Evolutionary conservation across 495 filamentous ascomycete species (phyloP), one percentile per base, ranked within the genome.

Genomic region (Talaromyces stipitatus): DNA sequence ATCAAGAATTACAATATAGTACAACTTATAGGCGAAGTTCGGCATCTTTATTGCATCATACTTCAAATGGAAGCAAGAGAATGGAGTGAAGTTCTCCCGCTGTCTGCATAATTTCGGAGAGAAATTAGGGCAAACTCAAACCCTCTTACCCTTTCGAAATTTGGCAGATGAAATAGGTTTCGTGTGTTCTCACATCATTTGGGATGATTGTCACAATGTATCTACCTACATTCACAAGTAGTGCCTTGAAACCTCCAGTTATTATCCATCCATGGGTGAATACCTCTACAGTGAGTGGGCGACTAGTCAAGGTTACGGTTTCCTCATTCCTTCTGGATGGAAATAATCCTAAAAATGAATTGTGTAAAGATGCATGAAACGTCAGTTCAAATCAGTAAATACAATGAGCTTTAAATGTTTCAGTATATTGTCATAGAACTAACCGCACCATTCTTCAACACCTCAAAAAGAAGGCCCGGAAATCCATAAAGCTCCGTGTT

Each of bases 401-500:
- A 6, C 36, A 41, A 41, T 41, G 9, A 48, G 9, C 45, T 5
- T 32, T 30, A 48, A 63, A 55, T 28, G 28, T 22, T 56, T 84
- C 60, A 94, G 70, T 88, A 96, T 9, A 96, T 83, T n/a, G 91
- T 97, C 61, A 97, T 73, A 29, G 86, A 87, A 67, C 89, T 92
- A 29, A 98, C 90, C 41, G 84, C 85, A 3, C 87, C 90, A 65
- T 94, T 96, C 84, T 89, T 94, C 71, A 97, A 70, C 10, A 98
- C 92, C 72, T 98, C 94, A 72, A 97, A 97, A 18, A 96, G 78
- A 64, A 96, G 73, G 2, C 94, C 94, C 1, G 92, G 94, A 66
- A 95, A 97, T 10, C 92, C 91, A 76, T 90, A 97, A 12, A 98
- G 70, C 62, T 92, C 92, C 23, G 89, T 94, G 55, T 90, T 94